These are phyloP conservation scores for Auriscalpium microsporum DNA, from an alignment of 768 basidiomycete species.

Conservation along the genomic window DNA sequence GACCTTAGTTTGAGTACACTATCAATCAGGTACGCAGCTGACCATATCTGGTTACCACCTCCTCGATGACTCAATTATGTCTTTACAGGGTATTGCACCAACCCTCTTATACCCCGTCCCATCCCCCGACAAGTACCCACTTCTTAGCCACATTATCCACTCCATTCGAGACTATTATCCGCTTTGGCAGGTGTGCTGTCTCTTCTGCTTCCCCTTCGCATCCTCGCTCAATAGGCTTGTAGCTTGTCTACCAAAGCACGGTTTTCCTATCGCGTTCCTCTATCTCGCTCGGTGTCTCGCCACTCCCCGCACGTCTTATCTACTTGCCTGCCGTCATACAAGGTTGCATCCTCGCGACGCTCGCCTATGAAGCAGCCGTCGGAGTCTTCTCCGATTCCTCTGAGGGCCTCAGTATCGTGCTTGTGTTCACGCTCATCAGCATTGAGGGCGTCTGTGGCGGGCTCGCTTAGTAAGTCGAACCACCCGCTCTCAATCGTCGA, in stretches of 20 bases:
- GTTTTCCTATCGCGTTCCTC: conserved; percentile 93
- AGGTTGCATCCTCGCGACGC: conserved; percentile 49
- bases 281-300: conserved; percentile 75
- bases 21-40: conserved; percentile 65
- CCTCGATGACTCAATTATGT: background rate
- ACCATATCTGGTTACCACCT: background rate
- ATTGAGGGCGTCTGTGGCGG: conserved; percentile 92
- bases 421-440: conserved; percentile 72
- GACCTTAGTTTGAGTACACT: conserved; percentile 75
- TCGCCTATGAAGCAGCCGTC: conserved; percentile 59
- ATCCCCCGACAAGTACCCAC: conserved; percentile 41
- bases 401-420: conserved; percentile 39
- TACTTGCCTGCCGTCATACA: conserved; percentile 73
- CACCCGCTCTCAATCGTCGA: conserved; percentile 16
- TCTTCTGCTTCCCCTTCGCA: conserved; percentile 14
- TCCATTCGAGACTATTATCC: conserved; percentile 90
- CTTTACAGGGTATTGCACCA: conserved; percentile 70
- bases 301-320: conserved; percentile 62
- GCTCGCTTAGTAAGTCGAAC: conserved; percentile 69
- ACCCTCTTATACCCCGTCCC: conserved; percentile 87
- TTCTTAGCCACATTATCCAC: conserved; percentile 73
- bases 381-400: conserved; percentile 48
- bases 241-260: conserved; percentile 83
- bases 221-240: conserved; percentile 3
- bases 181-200: conserved; percentile 69